These are phyloP conservation scores for Marasmius fiardii DNA, from an alignment of 1,284 basidiomycete species.

Conservation along the genomic window DNA sequence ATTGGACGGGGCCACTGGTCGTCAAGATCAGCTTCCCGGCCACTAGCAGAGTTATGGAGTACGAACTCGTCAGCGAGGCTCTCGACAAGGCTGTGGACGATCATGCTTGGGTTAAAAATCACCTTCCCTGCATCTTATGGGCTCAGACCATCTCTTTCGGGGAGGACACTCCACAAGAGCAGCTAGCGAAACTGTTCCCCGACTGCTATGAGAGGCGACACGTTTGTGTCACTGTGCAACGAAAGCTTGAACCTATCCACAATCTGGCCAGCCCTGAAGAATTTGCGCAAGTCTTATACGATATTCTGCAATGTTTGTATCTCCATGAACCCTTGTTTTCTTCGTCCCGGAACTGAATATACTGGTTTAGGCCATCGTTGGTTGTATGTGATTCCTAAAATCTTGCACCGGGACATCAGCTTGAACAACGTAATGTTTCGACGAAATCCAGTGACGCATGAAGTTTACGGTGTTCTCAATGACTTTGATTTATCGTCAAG, in stretches of 20 bases:
- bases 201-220: not conserved
- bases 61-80: too few relatives aligned
- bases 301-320: not conserved
- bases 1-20: too few relatives aligned
- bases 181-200: too few relatives aligned
- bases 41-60: not conserved
- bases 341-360: too few relatives aligned
- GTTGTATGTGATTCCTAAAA: not conserved
- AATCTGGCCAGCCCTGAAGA: not conserved
- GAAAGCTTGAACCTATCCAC: not conserved
- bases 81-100: too few relatives aligned
- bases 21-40: too few relatives aligned
- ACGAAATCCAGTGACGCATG: not conserved
- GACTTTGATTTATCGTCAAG: conserved; percentile 7
- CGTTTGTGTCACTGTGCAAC: not conserved
- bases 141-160: too few relatives aligned
- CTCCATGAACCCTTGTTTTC: not conserved
- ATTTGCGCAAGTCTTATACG: not conserved
- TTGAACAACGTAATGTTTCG: conserved; percentile 7
- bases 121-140: too few relatives aligned
- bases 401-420: conserved; percentile 10
- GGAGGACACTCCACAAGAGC: too few relatives aligned
- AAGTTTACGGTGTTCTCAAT: conserved; percentile 9
- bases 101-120: too few relatives aligned
- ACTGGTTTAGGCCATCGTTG: conserved; percentile 1